These are phyloP conservation scores for Apiospora saccharicola DNA, from an alignment of 2,329 filamentous ascomycete species.

Conservation along the genomic window DNA sequence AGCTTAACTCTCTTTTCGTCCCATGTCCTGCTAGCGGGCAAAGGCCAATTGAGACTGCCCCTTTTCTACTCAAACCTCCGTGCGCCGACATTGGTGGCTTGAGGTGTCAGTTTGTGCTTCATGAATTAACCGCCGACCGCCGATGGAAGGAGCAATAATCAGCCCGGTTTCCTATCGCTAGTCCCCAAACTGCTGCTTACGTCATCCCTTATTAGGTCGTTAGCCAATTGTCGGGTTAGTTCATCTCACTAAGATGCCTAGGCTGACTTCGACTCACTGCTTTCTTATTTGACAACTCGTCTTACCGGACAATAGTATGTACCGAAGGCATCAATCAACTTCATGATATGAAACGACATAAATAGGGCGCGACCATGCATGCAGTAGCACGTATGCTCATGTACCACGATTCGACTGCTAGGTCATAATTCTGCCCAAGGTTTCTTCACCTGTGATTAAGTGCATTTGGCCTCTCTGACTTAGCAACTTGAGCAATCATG, in stretches of 20 bases:
- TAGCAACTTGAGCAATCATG: neutral
- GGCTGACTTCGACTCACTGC: neutral
- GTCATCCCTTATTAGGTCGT: neutral
- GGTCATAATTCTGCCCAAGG: neutral
- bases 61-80: neutral
- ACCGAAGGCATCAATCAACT: neutral
- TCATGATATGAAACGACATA: neutral
- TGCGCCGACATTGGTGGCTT: neutral
- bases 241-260: neutral
- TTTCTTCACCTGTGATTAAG: neutral
- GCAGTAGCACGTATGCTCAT: too few relatives aligned
- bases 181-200: neutral
- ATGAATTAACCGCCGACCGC: neutral
- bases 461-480: neutral
- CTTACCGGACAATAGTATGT: neutral
- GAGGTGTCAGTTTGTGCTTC: neutral
- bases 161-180: neutral
- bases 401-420: too few relatives aligned
- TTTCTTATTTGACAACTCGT: neutral
- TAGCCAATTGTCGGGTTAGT: neutral
- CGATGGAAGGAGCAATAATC: neutral
- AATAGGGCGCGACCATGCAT: too few relatives aligned
- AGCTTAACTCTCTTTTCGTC: neutral
- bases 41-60: neutral
- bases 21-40: neutral